These are phyloP conservation scores for Backusella tuberculispora DNA, from an alignment of 192 early-diverging fungal species.

Conservation along the genomic window DNA sequence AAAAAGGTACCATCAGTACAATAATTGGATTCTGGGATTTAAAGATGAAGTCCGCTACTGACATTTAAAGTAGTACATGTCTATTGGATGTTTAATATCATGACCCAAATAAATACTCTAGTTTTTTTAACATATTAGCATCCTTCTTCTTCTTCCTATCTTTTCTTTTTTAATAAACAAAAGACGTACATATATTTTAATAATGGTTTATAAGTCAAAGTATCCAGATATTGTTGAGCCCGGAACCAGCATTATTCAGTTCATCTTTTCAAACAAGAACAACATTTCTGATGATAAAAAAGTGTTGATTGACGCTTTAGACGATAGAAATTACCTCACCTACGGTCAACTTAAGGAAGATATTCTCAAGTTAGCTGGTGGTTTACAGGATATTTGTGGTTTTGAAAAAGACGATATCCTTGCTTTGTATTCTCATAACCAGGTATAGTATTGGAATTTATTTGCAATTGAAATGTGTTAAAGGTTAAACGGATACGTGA, in stretches of 20 bases:
- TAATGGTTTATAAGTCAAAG: constrained; percentile 43
- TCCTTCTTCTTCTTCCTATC: neutral
- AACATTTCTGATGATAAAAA: constrained; percentile 38
- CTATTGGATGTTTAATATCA: neutral
- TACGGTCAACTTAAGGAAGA: constrained; percentile 38
- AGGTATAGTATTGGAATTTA: constrained; percentile 6
- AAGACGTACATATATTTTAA: neutral
- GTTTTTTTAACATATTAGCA: neutral
- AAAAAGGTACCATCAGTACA: neutral
- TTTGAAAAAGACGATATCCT: constrained; percentile 28
- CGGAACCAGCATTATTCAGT: constrained; percentile 45
- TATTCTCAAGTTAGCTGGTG: constrained; percentile 25
- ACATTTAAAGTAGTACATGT: constrained; percentile 4
- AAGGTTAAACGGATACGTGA: neutral
- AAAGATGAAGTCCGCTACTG: constrained; percentile 12
- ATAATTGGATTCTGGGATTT: neutral
- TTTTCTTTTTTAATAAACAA: neutral
- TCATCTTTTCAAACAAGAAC: constrained; percentile 45
- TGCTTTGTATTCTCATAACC: constrained; percentile 32
- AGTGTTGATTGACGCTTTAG: constrained; percentile 47
- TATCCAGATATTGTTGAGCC: constrained; percentile 47
- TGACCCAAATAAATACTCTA: neutral
- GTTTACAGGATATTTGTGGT: constrained; percentile 33
- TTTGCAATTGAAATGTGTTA: neutral
- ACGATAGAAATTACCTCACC: constrained; percentile 34